Evolutionary conservation across 2,329 filamentous ascomycete genomes (phyloP), one percentile per base, ranked within the genome.

Genomic region (Scytalidium sp.): DNA sequence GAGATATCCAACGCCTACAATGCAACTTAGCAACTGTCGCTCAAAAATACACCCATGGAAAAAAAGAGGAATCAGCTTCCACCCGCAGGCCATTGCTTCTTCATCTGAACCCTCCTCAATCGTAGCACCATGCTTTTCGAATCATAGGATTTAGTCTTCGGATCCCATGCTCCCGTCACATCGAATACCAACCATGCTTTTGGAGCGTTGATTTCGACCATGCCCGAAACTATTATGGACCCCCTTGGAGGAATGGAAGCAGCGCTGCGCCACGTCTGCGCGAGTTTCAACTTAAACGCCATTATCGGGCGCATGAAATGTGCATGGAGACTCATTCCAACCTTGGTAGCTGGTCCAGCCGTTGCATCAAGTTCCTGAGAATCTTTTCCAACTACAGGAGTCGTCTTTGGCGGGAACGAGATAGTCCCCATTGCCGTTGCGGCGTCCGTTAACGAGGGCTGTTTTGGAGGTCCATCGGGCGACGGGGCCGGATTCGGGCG

Each of bases 81-180:
- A 27, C 49, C 39, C 19, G 47, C 19, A n/a, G 67, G 66, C 11
- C 51, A 49, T 49, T 67, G 66, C n/a, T 70, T 69, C 56, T 71
- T 73, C n/a, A 66, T 55, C 50, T 70, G 72, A 50, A 76, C 57
- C 52, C 75, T 70, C 57, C 73, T 71, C 17, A 79, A 56, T n/a
- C 64, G 60, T 42, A 76, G 67, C 25, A 53, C 43, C 58, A 70
- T 61, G 44, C 65, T 69, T 15, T 57, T 61, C 11, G 49, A 11
- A 54, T 67, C 62, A 49, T 58, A 66, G 10, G 51, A 68, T 52
- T 72, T 70, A 39, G 72, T 74, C 61, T 80, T 77, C 1, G 81
- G 80, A 59, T 84, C 73, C 64, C 79, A 85, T 64, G 74, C 80
- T 2, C 71, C 76, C 10, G 65, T 51, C 2, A 80, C 78, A 51